phyloP scores from a whole-genome alignment of 306 rosid genomes.

The Rosa rugosa region DNA sequence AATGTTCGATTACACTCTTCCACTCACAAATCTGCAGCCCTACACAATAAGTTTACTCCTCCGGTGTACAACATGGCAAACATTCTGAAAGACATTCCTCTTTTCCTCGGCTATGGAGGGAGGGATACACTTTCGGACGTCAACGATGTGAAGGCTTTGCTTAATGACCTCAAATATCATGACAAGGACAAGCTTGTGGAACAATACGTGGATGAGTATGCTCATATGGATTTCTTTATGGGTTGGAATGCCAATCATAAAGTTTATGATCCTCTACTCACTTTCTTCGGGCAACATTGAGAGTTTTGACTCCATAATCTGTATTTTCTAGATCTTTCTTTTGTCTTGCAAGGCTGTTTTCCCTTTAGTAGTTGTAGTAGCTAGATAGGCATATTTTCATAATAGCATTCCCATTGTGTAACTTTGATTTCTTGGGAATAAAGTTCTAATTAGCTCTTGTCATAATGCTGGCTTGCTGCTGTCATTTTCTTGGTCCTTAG shows the following conservation, averaged over 20 bases:
- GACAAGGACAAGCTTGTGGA: constrained; percentile 61
- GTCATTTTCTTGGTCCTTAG: no score
- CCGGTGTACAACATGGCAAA: constrained; percentile 62
- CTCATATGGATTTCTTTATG: constrained; percentile 81
- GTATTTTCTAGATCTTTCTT: background rate
- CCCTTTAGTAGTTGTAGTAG: background rate
- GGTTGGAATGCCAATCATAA: constrained; percentile 59
- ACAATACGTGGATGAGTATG: constrained; percentile 65
- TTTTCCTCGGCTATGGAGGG: constrained; percentile 49
- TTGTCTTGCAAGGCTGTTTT: background rate
- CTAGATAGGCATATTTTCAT: no score
- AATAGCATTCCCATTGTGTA: background rate
- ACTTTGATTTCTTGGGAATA: background rate
- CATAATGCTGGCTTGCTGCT: no score
- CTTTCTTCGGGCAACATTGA: constrained; percentile 61
- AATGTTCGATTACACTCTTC: constrained; percentile 56
- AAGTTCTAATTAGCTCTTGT: background rate
- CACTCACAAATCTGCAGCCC: constrained; percentile 41
- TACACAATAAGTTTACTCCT: constrained; percentile 67
- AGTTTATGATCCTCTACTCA: constrained; percentile 68
- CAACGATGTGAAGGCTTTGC: constrained; percentile 51
- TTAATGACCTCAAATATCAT: constrained; percentile 52
- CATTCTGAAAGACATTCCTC: constrained; percentile 43
- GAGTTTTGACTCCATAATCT: background rate
- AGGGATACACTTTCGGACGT: constrained; percentile 69